Conservation (phyloP, 169 alveolate species). For the Babesia divergens region DNA sequence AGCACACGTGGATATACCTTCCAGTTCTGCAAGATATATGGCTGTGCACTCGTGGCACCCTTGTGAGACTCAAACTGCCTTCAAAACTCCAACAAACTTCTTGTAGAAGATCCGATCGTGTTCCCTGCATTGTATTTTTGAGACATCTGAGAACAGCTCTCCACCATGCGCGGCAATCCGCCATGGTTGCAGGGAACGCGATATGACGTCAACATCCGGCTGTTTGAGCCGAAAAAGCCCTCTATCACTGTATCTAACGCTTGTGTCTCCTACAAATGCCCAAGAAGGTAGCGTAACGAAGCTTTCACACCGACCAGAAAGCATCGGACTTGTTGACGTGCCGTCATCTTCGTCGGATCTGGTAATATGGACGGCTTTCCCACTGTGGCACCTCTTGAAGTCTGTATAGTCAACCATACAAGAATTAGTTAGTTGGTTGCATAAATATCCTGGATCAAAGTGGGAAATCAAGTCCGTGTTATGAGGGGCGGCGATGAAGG, state of each 20-base stretch:
- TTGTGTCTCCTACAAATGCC: background rate
- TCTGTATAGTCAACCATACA: background rate
- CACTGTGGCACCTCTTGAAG: background rate
- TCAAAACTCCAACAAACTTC: background rate
- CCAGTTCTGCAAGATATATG: too few relatives aligned
- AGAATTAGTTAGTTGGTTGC: too few relatives aligned
- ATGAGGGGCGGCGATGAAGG: too few relatives aligned
- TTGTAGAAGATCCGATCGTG: background rate
- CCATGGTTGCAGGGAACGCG: conserved; percentile 14
- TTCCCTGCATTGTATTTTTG: background rate
- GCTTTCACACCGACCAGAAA: background rate
- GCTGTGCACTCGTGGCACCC: too few relatives aligned
- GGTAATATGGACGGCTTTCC: background rate
- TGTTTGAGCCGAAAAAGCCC: background rate
- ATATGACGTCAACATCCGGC: background rate
- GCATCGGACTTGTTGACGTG: background rate
- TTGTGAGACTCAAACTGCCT: background rate
- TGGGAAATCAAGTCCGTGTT: too few relatives aligned
- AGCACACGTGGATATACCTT: too few relatives aligned
- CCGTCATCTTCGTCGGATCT: background rate
- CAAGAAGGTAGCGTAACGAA: background rate
- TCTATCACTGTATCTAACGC: too few relatives aligned
- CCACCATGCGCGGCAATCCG: background rate
- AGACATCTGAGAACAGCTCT: background rate
- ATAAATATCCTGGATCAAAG: too few relatives aligned